phyloP scores from a whole-genome alignment of 345 rosid genomes.

The Acer negundo region DNA sequence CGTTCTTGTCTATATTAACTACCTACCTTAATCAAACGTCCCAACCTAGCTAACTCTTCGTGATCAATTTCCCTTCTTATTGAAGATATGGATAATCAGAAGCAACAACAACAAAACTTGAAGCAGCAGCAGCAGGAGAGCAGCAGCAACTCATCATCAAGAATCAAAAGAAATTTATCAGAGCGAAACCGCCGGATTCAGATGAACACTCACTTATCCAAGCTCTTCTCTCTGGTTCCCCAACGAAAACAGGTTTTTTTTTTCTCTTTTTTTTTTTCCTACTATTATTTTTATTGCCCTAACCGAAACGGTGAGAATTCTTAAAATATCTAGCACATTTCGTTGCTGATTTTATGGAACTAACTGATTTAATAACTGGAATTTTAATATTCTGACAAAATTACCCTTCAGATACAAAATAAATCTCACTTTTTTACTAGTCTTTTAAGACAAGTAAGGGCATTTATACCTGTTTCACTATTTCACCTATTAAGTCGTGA shows the following conservation, averaged over 20 bases:
- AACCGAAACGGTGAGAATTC: neutral
- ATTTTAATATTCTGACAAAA: too few species aligned
- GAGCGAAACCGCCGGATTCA: constrained; percentile 17
- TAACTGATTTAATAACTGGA: too few species aligned
- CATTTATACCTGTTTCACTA: too few species aligned
- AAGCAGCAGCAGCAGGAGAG: neutral
- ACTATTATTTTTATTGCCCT: neutral
- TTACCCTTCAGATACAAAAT: too few species aligned
- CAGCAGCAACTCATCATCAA: neutral
- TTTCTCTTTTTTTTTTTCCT: neutral
- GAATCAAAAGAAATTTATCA: neutral
- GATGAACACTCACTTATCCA: constrained; percentile 7
- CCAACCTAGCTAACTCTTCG: neutral
- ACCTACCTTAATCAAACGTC: too few species aligned
- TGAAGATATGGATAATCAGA: neutral
- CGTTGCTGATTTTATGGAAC: too few species aligned
- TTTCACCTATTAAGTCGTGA: too few species aligned
- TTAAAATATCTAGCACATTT: too few species aligned
- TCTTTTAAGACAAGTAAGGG: too few species aligned
- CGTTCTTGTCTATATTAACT: too few species aligned
- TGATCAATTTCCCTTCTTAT: too few species aligned
- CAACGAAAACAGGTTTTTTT: neutral
- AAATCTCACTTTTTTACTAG: too few species aligned
- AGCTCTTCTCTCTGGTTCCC: constrained; percentile 11
- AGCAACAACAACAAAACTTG: neutral